These are phyloP conservation scores for Lojkania enalia DNA, from an alignment of 2,329 filamentous ascomycete species.

Conservation along the genomic window DNA sequence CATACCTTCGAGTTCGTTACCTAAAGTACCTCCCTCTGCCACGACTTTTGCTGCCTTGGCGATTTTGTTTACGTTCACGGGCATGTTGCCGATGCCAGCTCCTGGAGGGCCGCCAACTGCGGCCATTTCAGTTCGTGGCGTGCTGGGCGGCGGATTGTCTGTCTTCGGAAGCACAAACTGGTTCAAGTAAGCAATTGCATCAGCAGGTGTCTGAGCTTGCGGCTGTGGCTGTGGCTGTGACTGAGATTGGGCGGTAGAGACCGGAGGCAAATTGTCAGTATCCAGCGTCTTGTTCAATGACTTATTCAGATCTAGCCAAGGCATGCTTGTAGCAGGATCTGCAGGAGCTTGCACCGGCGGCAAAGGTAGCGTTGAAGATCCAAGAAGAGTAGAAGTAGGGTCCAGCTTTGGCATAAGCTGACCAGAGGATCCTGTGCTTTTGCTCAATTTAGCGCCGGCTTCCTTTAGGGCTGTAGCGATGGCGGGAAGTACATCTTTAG, in stretches of 20 bases:
- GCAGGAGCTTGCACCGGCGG: constrained; percentile 29
- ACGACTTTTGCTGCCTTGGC: constrained; percentile 41
- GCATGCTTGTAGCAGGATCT: constrained; percentile 7
- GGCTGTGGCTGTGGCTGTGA: constrained; percentile 13
- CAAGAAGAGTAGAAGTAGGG: constrained; percentile 23
- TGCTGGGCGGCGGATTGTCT: constrained; percentile 36
- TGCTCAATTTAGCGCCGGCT: constrained; percentile 39
- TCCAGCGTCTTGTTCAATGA: constrained; percentile 11
- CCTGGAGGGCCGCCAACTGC: constrained; percentile 41
- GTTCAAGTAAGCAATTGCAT: constrained; percentile 40
- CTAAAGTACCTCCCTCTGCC: constrained; percentile 37
- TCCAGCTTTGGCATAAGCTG: constrained; percentile 34
- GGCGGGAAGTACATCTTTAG: constrained; percentile 38
- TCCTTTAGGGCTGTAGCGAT: constrained; percentile 43
- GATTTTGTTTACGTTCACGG: constrained; percentile 35
- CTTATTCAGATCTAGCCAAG: constrained; percentile 5
- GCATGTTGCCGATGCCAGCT: constrained; percentile 32
- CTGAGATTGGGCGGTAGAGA: constrained; percentile 15
- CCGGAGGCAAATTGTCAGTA: constrained; percentile 6
- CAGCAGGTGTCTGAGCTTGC: constrained; percentile 36
- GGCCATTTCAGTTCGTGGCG: constrained; percentile 40
- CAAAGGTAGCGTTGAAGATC: constrained; percentile 25
- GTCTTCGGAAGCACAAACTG: constrained; percentile 43
- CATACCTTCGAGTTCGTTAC: constrained; percentile 37
- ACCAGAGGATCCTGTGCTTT: constrained; percentile 18